phyloP scores from a whole-genome alignment of 2,329 filamentous ascomycete species.

The Nothophaeocryptopus gaeumannii region DNA sequence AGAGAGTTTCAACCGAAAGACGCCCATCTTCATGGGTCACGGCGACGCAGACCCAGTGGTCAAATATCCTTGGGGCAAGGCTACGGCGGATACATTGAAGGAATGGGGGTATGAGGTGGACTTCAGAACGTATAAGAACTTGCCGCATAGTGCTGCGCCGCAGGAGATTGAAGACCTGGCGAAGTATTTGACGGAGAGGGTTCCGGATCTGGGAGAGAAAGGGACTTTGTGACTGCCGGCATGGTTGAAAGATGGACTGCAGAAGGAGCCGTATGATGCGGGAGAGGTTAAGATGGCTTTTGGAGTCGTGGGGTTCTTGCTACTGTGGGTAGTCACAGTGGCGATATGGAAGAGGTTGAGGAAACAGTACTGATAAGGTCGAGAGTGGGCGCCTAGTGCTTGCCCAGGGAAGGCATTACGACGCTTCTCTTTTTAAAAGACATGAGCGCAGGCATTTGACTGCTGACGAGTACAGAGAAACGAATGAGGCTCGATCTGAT shows the following conservation, averaged over 20 bases:
- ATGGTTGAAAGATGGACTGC: conserved; percentile 11
- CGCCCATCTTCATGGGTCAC: conserved; percentile 85
- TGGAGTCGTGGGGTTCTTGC: conserved; percentile 20
- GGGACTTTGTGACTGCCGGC: conserved; percentile 30
- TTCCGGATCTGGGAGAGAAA: conserved; percentile 49
- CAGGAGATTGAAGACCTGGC: conserved; percentile 83
- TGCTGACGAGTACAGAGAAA: no score
- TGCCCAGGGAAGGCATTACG: no score
- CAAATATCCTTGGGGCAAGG: conserved; percentile 63
- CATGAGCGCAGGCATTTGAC: no score
- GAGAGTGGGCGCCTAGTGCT: no score
- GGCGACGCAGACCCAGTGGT: conserved; percentile 77
- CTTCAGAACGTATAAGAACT: conserved; percentile 72
- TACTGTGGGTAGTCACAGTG: conserved; percentile 29
- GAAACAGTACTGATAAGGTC: conserved; percentile 2
- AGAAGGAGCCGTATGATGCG: conserved; percentile 31
- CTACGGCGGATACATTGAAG: conserved; percentile 65
- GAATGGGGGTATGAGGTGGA: conserved; percentile 69
- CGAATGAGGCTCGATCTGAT: no score
- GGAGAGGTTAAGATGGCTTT: conserved; percentile 30
- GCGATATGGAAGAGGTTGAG: conserved; percentile 22
- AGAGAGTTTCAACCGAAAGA: conserved; percentile 53
- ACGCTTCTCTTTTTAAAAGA: no score
- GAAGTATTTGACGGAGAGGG: conserved; percentile 53
- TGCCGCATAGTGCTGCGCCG: conserved; percentile 72